A percentile compares a stretch with the other conserved stretches of the same genome.
Conservation (phyloP, 441 rosid species). For the Arabidopsis lyrata region DNA sequence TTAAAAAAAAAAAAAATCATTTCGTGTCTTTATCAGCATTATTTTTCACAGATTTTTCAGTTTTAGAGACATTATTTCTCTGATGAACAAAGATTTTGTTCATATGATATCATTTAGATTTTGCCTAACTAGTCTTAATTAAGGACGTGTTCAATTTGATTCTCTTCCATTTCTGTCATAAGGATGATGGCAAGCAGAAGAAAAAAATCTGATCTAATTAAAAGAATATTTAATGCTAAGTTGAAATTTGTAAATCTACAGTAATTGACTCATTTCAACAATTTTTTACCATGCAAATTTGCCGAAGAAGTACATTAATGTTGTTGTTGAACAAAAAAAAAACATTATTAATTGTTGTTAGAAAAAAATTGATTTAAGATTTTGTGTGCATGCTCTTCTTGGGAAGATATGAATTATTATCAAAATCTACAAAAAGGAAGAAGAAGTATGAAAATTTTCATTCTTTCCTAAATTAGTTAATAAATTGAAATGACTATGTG, state of each 20-base stretch:
- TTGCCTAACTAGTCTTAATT: background rate
- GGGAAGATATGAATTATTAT: slow-evolving; percentile 19
- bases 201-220: slow-evolving; percentile 1
- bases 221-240: background rate
- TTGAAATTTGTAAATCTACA: background rate
- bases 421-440: background rate
- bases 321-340: background rate
- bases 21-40: background rate
- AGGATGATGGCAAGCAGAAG: background rate
- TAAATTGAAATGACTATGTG: slow-evolving; percentile 22
- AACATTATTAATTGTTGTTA: too few species aligned
- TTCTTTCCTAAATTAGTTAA: slow-evolving; percentile 22
- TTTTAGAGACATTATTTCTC: background rate
- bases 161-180: background rate
- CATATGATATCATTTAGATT: background rate
- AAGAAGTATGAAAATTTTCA: background rate
- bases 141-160: background rate
- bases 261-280: slow-evolving; percentile 12
- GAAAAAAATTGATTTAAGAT: background rate
- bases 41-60: background rate
- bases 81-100: background rate
- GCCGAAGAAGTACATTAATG: background rate
- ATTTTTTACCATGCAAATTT: background rate
- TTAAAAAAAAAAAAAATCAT: background rate
- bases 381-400: slow-evolving; percentile 30